A percentile compares a stretch with the other conserved stretches of the same genome.
Evolutionary conservation across 1,284 basidiomycete species (phyloP).

Genomic region (Pseudozyma sp.): DNA sequence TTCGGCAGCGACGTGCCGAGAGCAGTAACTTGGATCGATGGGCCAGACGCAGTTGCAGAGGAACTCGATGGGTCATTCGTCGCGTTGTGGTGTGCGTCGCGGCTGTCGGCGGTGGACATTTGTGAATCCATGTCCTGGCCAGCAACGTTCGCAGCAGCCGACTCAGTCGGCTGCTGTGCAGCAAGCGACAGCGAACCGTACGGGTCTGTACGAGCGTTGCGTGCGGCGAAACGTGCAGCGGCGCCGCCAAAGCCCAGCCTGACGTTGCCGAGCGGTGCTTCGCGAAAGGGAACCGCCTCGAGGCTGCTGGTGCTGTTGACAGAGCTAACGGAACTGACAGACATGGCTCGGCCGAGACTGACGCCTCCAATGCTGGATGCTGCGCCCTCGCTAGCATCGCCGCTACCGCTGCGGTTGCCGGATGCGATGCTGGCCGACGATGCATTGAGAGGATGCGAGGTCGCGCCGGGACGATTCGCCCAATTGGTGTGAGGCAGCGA

Average conservation of each 20-base stretch:
- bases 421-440: slow-evolving; percentile 30
- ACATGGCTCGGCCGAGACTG: slow-evolving; percentile 60
- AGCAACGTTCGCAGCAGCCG: neutral
- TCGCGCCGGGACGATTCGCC: neutral
- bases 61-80: neutral
- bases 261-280: slow-evolving; percentile 64
- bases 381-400: slow-evolving; percentile 46
- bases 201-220: slow-evolving; percentile 21
- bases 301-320: slow-evolving; percentile 66
- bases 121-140: neutral
- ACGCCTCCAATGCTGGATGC: slow-evolving; percentile 28
- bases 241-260: slow-evolving; percentile 47
- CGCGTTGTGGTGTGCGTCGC: neutral
- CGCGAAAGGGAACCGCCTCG: slow-evolving; percentile 65
- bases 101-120: neutral
- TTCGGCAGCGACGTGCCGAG: slow-evolving; percentile 18
- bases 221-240: slow-evolving; percentile 14
- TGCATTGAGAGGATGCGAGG: slow-evolving; percentile 9
- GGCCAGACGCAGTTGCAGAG: neutral
- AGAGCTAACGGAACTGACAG: slow-evolving; percentile 63
- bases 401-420: slow-evolving; percentile 44
- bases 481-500: slow-evolving; percentile 24
- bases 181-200: slow-evolving; percentile 23
- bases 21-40: neutral
- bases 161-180: neutral